Base-by-base conservation (phyloP, 306 rosid species). In the Cicer bijugum region DNA sequence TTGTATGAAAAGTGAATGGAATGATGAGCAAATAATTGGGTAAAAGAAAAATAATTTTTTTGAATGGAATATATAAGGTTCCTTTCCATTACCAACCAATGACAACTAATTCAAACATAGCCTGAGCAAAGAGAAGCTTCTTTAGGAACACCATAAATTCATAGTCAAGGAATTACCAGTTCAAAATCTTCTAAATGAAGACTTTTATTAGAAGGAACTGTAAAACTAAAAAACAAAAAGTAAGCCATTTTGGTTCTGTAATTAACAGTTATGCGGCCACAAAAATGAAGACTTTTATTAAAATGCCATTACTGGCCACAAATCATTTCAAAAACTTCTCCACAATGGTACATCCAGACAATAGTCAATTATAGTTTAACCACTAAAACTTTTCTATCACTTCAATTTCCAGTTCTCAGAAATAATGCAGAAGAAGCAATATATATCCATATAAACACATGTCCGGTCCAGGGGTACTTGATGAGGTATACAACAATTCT, bases 301-400 rank as follows among this genome's bases (percentile, higher is more conserved):
- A 20, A 5, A 40, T 40, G 15, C 1, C 69, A 42, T 16, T 42
- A 16, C 7, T 37, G 4, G 15, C 38, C 37, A 65, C 63, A 57
- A 57, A 20, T 19, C 16, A 43, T 43, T 65, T 65, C 15, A 44
- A 42, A 65, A 17, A 8, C 35, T 40, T 62, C 48, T 39, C 1
- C n/a, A 6, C 8, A 9, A 7, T 61, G 69, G 28, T 16, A 42
- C 50, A 42, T 17, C 37, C 69, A 20, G 15, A 62, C 14, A 62
- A 39, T 63, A 39, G 12, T 63, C 69, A 63, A 7, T 35, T 61
- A 63, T 15, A 15, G 5, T 63, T 63, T n/a, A 63, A 63, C 8
- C 38, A 42, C 52, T 19, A 10, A 16, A 42, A 2, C 38, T 43
- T 42, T 43, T 37, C 37, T 42, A 64, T 17, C 15, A 43, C 37